Evolutionary conservation across 1,284 basidiomycete species (phyloP).

Genomic region (Ceratobasidium theobromae): DNA sequence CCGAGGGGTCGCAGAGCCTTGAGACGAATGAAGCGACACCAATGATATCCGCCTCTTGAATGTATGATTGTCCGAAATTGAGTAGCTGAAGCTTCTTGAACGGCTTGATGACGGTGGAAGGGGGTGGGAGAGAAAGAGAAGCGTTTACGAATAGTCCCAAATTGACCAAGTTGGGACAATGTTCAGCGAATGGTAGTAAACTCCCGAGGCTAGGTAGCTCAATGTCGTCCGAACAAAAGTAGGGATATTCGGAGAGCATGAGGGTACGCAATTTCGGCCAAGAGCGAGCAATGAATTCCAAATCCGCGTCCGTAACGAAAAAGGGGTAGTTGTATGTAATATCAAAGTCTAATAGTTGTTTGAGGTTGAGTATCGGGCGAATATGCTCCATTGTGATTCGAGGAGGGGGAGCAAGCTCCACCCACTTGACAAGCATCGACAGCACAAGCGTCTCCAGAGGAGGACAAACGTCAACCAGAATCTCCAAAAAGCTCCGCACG

Average conservation of each 20-base stretch:
- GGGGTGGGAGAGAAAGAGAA: slow-evolving; percentile 15
- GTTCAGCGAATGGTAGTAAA: slow-evolving; percentile 24
- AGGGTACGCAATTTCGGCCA: slow-evolving; percentile 27
- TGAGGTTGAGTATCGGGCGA: slow-evolving; percentile 11
- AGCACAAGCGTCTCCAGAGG: slow-evolving; percentile 25
- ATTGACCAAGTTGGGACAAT: slow-evolving; percentile 24
- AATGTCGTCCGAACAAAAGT: slow-evolving; percentile 31
- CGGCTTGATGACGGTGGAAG: slow-evolving; percentile 1
- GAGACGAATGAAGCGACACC: slow-evolving; percentile 24
- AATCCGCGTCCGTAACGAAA: slow-evolving; percentile 13
- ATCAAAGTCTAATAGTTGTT: slow-evolving; percentile 26
- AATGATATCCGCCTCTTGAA: slow-evolving; percentile 19
- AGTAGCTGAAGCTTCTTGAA: slow-evolving; percentile 23
- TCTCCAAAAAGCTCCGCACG: slow-evolving; percentile 26
- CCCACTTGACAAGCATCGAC: slow-evolving; percentile 30
- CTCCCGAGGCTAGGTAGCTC: slow-evolving; percentile 26
- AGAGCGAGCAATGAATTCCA: slow-evolving; percentile 25
- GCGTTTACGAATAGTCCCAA: slow-evolving; percentile 26
- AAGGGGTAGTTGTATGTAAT: slow-evolving; percentile 31
- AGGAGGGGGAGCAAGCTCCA: slow-evolving; percentile 24
- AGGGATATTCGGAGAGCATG: slow-evolving; percentile 30
- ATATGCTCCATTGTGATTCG: slow-evolving; percentile 30
- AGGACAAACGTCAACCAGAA: slow-evolving; percentile 18
- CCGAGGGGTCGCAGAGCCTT: slow-evolving; percentile 16
- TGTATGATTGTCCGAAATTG: slow-evolving; percentile 28